Evolutionary conservation across 1,284 basidiomycete species (phyloP).

Genomic region (Malassezia globosa): DNA sequence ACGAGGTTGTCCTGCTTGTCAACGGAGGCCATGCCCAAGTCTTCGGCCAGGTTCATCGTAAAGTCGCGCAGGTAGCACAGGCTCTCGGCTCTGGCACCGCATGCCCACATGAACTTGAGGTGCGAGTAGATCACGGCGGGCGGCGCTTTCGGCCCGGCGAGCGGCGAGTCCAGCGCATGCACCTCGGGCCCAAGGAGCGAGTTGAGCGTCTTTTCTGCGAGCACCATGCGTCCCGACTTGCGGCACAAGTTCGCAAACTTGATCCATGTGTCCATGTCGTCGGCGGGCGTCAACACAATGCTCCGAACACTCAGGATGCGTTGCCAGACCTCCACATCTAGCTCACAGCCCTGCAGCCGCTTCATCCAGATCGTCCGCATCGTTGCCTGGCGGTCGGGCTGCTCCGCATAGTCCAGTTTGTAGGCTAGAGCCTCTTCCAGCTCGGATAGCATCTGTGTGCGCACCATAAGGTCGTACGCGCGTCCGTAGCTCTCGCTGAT

Average conservation of each 20-base stretch:
- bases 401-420: constrained; percentile 59
- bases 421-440: constrained; percentile 95
- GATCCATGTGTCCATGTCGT: constrained; percentile 96
- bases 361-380: constrained; percentile 39
- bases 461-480: constrained; percentile 86
- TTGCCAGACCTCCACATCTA: constrained; percentile 98
- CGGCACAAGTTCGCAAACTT: constrained; percentile 79
- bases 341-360: constrained; percentile 87
- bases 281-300: constrained; percentile 80
- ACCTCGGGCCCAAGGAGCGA: constrained; percentile 42
- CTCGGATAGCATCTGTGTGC: constrained; percentile 96
- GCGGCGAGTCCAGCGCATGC: constrained; percentile 24
- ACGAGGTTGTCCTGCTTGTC: constrained; percentile 35
- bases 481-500: constrained; percentile 92
- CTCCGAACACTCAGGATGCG: constrained; percentile 90
- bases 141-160: constrained; percentile 52
- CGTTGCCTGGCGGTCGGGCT: constrained; percentile 61
- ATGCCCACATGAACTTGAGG: constrained; percentile 93
- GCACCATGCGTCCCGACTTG: constrained; percentile 68
- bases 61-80: constrained; percentile 78
- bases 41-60: constrained; percentile 59
- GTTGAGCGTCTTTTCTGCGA: constrained; percentile 95
- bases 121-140: constrained; percentile 95
- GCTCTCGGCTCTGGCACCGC: constrained; percentile 65
- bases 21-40: constrained; percentile 56